Percentiles rank a stretch among this genome's conserved stretches.
Conservation (phyloP, 2,329 filamentous ascomycete species). For the Biscogniauxia mediterranea region DNA sequence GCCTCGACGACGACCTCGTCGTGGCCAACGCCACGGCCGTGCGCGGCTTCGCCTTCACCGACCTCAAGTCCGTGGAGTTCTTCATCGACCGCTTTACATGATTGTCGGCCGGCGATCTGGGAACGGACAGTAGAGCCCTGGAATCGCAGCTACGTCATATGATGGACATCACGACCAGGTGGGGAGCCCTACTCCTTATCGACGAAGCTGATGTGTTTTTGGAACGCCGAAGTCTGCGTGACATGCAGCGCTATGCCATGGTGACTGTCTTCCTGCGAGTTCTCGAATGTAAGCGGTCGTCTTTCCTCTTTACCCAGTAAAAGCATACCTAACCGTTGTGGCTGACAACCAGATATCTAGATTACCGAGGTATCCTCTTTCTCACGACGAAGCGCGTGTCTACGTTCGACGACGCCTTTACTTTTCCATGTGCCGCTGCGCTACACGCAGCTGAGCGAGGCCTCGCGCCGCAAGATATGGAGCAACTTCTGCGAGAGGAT, state of each 20-base stretch:
- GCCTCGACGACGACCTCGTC: slow-evolving; percentile 27
- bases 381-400: slow-evolving; percentile 24
- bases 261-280: slow-evolving; percentile 25
- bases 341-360: background rate
- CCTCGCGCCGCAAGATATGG: slow-evolving; percentile 27
- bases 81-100: slow-evolving; percentile 34
- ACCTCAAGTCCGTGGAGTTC: too few relatives aligned
- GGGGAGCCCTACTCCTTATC: slow-evolving; percentile 37
- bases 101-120: slow-evolving; percentile 35
- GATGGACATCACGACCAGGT: slow-evolving; percentile 42
- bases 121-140: slow-evolving; percentile 4
- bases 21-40: slow-evolving; percentile 35
- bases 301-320: background rate
- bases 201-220: slow-evolving; percentile 36
- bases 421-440: slow-evolving; percentile 26
- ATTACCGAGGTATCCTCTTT: slow-evolving; percentile 24
- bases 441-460: slow-evolving; percentile 18
- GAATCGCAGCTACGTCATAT: slow-evolving; percentile 11
- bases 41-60: slow-evolving; percentile 38
- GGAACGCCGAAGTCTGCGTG: slow-evolving; percentile 32
- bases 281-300: slow-evolving; percentile 13
- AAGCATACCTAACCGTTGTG: background rate
- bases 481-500: slow-evolving; percentile 26
- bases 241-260: slow-evolving; percentile 22
- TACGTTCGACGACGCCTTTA: slow-evolving; percentile 23